These are phyloP conservation scores for Nowakowskiella sp. DNA, from an alignment of 192 early-diverging fungal species.

Conservation along the genomic window DNA sequence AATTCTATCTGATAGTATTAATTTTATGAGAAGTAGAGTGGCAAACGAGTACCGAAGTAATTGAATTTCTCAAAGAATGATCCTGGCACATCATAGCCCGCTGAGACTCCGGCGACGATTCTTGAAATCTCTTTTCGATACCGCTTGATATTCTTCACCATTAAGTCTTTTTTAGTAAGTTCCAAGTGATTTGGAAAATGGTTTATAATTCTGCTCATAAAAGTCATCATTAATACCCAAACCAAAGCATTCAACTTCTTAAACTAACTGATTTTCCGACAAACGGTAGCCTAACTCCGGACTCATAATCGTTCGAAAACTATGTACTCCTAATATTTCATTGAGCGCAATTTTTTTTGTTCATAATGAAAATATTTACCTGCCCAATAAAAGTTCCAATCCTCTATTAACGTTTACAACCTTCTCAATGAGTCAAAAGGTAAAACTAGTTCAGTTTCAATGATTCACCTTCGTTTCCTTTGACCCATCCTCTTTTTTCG, in stretches of 20 bases:
- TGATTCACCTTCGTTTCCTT: constrained; percentile 36
- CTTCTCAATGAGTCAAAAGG: not conserved
- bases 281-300: constrained; percentile 47
- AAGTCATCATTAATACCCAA: not conserved
- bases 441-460: not conserved
- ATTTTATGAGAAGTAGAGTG: too few species aligned
- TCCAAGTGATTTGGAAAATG: constrained; percentile 53
- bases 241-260: not conserved
- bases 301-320: constrained; percentile 44
- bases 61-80: too few species aligned
- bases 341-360: not conserved
- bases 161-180: constrained; percentile 50
- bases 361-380: constrained; percentile 8
- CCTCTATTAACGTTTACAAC: constrained; percentile 26
- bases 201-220: constrained; percentile 40
- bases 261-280: constrained; percentile 40
- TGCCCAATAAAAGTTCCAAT: constrained; percentile 59
- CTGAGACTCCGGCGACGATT: constrained; percentile 12
- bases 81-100: too few species aligned
- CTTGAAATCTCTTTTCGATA: constrained; percentile 43
- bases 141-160: constrained; percentile 55
- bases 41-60: too few species aligned
- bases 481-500: constrained; percentile 44
- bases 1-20: constrained; percentile 30
- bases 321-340: constrained; percentile 23